Evolutionary conservation across 1,284 basidiomycete species (phyloP), one percentile per base, ranked within the genome.

Genomic region (Lentinula novae-zelandiae): DNA sequence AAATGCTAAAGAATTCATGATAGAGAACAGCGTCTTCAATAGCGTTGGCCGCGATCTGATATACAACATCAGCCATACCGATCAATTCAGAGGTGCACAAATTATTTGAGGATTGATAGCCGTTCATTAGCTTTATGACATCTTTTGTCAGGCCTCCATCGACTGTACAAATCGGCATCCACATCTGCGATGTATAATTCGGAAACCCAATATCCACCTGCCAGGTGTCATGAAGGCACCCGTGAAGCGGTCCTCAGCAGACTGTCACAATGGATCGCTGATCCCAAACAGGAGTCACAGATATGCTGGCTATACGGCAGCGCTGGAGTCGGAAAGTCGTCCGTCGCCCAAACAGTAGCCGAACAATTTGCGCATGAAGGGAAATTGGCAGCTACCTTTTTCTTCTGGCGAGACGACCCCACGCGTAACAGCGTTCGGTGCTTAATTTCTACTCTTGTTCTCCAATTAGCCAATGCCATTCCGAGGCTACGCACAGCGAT

Each of bases 121-220:
- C n/a, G 36, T n/a, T 34, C 22, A 20, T 49, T 38, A 17, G 38
- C 5, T n/a, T n/a, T 17, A n/a, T 20, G 6, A n/a, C 20, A 46
- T 20, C 6, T 8, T 22, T 22, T 46, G 44, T 38, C 9, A 52
- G 51, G 51, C n/a, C 51, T 52, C 9, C 7, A 17, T 52, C 6
- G n/a, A 17, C n/a, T 17, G 15, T 36, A 52, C n/a, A n/a, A 38
- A 3, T 34, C n/a, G 6, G 38, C 38, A 20, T 40, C 53, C 10
- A 22, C 9, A 0, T 54, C 53, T 8, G 75, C 75, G 38, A 71
- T 70, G 13, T 73, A 75, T 56, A 75, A 78, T 15, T 72, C 72
- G 22, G 76, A 77, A 60, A 74, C 33, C n/a, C 44, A 33, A 2
- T 60, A 38, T 42, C 60, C 60, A 6, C 46, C 53, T 20, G 33